Evolutionary conservation across 495 filamentous ascomycete genomes (phyloP).

Genomic region (Thermothielavioides terrestris): DNA sequence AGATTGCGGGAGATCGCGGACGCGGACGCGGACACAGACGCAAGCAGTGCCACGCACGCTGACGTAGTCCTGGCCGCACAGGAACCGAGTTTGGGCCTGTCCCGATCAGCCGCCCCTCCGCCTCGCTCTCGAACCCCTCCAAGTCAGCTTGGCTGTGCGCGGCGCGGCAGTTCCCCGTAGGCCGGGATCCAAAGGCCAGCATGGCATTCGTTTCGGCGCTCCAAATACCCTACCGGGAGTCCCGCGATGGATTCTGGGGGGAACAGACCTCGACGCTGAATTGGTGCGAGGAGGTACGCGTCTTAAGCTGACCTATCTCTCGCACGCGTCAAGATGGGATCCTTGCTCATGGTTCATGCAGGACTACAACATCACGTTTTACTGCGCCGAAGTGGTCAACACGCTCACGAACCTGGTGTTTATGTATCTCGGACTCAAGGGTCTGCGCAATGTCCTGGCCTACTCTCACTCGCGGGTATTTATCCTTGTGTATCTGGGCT

Average conservation of each 20-base stretch:
- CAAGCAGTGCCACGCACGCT: too few relatives aligned
- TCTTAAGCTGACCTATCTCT: too few relatives aligned
- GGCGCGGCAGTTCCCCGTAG: constrained; percentile 3
- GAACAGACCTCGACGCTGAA: constrained; percentile 85
- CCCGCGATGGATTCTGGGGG: constrained; percentile 67
- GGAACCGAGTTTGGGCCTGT: not conserved
- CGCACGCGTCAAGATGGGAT: too few relatives aligned
- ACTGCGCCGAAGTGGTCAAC: constrained; percentile 40
- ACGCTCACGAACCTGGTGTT: constrained; percentile 77
- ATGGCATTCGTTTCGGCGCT: constrained; percentile 16
- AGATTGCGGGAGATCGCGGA: too few relatives aligned
- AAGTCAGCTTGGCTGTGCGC: not conserved
- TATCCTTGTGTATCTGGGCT: constrained; percentile 60
- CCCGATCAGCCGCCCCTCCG: not conserved
- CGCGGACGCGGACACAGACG: too few relatives aligned
- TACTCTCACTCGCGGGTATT: constrained; percentile 69
- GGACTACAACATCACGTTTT: constrained; percentile 43
- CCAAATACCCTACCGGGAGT: constrained; percentile 59
- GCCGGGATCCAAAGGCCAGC: not conserved
- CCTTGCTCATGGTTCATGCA: too few relatives aligned
- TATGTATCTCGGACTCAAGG: constrained; percentile 62
- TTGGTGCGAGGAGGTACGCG: constrained; percentile 87
- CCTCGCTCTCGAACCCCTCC: not conserved
- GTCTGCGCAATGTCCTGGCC: constrained; percentile 58
- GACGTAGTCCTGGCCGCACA: too few relatives aligned